Evolutionary conservation across 2,329 filamentous ascomycete species (phyloP).

Genomic region (Sarocladium strictum): DNA sequence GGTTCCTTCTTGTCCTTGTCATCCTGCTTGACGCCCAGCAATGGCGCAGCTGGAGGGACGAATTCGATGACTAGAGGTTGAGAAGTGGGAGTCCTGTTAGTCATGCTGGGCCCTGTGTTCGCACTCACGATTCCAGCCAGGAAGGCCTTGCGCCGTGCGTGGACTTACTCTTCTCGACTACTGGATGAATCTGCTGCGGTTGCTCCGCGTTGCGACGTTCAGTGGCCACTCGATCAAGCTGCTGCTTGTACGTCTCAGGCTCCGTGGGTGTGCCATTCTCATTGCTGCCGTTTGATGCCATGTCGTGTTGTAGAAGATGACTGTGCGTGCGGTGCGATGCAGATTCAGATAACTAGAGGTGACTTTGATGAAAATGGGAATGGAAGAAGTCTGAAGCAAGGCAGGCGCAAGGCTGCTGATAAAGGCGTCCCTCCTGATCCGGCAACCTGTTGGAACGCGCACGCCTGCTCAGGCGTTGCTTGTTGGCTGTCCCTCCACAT

Average conservation of each 20-base stretch:
- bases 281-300: constrained; percentile 4
- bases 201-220: constrained; percentile 23
- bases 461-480: neutral
- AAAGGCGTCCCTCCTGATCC: constrained; percentile 4
- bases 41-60: constrained; percentile 34
- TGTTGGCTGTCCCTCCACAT: constrained; percentile 12
- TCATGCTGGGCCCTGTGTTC: constrained; percentile 1
- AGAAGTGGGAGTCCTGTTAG: constrained; percentile 9
- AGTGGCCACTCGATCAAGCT: constrained; percentile 36
- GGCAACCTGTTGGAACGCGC: constrained; percentile 7
- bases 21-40: constrained; percentile 30
- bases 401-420: neutral
- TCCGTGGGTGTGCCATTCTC: constrained; percentile 10
- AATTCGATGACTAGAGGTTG: constrained; percentile 33
- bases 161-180: constrained; percentile 37
- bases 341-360: neutral
- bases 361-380: neutral
- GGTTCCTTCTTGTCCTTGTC: constrained; percentile 15
- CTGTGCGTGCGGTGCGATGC: neutral
- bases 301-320: neutral
- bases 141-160: neutral
- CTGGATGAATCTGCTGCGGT: constrained; percentile 24
- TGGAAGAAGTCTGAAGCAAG: neutral
- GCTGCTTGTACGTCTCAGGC: constrained; percentile 33
- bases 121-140: no score